phyloP scores from a whole-genome alignment of 2,329 filamentous ascomycete genomes.

The Sporothrix variecibatus region DNA sequence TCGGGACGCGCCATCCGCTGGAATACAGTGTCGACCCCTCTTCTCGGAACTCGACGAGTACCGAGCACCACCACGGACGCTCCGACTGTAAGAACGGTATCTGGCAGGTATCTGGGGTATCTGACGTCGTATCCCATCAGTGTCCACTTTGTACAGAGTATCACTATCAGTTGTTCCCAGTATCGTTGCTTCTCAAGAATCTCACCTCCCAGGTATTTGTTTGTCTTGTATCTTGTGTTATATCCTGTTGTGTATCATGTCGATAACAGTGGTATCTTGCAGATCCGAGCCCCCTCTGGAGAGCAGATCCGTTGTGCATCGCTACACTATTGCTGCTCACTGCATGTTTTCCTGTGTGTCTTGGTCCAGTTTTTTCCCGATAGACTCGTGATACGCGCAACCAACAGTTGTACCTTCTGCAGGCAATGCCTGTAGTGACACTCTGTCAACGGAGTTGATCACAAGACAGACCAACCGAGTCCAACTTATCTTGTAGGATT shows the following conservation, averaged over 20 bases:
- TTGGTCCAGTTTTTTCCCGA: neutral
- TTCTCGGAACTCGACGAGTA: constrained; percentile 8
- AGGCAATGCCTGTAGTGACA: neutral
- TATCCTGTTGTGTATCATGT: too few relatives aligned
- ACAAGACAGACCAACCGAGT: neutral
- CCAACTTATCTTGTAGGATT: neutral
- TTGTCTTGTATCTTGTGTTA: neutral
- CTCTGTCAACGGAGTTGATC: neutral
- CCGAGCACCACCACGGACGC: neutral
- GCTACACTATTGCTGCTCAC: neutral
- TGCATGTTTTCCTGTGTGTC: neutral
- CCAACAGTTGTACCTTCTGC: neutral
- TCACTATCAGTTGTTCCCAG: neutral
- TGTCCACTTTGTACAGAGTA: neutral
- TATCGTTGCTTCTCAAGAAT: neutral
- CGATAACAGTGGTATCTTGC: neutral
- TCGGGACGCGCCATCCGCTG: neutral
- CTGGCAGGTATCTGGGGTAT: neutral
- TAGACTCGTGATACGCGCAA: neutral
- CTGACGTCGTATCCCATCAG: neutral
- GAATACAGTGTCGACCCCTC: neutral
- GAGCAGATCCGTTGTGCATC: neutral
- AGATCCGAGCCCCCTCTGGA: neutral
- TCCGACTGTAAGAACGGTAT: neutral
- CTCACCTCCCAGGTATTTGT: neutral